Evolutionary conservation across 2,329 filamentous ascomycete species (phyloP).

Genomic region (Pseudocercospora crystallina): DNA sequence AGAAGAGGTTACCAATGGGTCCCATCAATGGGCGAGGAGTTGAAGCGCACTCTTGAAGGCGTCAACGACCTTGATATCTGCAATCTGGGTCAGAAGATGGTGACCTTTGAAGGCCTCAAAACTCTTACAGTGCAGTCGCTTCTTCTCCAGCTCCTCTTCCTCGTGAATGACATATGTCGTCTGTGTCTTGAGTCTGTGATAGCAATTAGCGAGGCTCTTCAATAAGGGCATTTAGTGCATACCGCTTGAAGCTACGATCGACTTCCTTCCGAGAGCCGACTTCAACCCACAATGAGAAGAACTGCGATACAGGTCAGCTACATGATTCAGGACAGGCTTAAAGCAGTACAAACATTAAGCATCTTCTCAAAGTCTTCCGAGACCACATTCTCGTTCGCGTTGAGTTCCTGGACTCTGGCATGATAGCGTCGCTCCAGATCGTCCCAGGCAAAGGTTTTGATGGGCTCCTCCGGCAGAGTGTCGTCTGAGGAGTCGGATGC

Average conservation of each 20-base stretch:
- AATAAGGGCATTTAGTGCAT: constrained; percentile 17
- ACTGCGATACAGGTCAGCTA: constrained; percentile 51
- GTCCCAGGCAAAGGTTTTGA: constrained; percentile 71
- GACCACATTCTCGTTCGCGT: constrained; percentile 60
- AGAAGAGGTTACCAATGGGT: constrained; percentile 21
- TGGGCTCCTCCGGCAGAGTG: constrained; percentile 29
- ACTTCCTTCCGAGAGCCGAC: constrained; percentile 72
- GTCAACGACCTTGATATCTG: constrained; percentile 48
- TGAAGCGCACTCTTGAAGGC: constrained; percentile 52
- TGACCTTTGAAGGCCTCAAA: too few relatives aligned
- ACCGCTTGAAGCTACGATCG: constrained; percentile 75
- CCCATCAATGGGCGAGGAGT: constrained; percentile 37
- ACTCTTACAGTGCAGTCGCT: constrained; percentile 75
- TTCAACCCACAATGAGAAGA: constrained; percentile 76
- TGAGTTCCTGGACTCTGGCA: constrained; percentile 62
- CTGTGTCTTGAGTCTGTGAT: constrained; percentile 70
- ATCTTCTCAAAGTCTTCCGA: constrained; percentile 42
- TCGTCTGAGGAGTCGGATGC: constrained; percentile 23
- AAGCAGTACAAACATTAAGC: constrained; percentile 55
- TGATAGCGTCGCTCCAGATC: constrained; percentile 71
- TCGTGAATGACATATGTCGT: constrained; percentile 72
- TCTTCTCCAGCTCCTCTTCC: constrained; percentile 69
- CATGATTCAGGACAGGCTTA: background rate
- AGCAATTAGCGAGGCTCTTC: background rate
- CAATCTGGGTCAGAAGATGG: constrained; percentile 9